Percentiles rank a stretch among this genome's conserved stretches.
These are phyloP conservation scores for Avicennia marina DNA, from an alignment of 257 asterid species.

Conservation along the genomic window DNA sequence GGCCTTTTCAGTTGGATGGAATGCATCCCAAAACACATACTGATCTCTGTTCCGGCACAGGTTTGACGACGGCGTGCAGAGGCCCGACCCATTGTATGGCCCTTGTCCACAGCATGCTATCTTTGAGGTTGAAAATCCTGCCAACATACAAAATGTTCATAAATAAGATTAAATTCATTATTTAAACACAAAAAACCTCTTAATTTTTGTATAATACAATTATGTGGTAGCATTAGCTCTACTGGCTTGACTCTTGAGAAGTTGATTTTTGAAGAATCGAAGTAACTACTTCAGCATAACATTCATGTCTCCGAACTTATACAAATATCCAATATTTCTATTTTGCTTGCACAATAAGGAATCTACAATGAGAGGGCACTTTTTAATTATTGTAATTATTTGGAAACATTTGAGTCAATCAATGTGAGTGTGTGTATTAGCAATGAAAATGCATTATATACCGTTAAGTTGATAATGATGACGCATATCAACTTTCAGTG, in stretches of 20 bases:
- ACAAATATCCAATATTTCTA: background rate
- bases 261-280: background rate
- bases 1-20: conserved; percentile 83
- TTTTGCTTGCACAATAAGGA: background rate
- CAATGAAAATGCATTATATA: background rate
- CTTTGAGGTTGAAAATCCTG: conserved; percentile 71
- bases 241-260: background rate
- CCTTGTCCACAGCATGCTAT: conserved; percentile 96
- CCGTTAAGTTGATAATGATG: background rate
- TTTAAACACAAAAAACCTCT: no score
- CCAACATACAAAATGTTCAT: background rate
- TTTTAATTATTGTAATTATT: background rate
- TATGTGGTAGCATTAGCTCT: background rate
- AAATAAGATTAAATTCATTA: background rate
- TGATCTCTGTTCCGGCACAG: conserved; percentile 58
- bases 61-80: conserved; percentile 67
- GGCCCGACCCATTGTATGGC: conserved; percentile 81
- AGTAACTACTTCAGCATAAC: background rate
- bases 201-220: no score
- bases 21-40: conserved; percentile 83
- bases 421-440: no score
- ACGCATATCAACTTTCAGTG: background rate
- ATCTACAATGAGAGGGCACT: background rate
- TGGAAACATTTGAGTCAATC: background rate
- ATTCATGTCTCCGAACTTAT: conserved; percentile 5